These are phyloP conservation scores for Aspergillus sp. DNA, from an alignment of 2,329 filamentous ascomycete genomes.

Conservation along the genomic window DNA sequence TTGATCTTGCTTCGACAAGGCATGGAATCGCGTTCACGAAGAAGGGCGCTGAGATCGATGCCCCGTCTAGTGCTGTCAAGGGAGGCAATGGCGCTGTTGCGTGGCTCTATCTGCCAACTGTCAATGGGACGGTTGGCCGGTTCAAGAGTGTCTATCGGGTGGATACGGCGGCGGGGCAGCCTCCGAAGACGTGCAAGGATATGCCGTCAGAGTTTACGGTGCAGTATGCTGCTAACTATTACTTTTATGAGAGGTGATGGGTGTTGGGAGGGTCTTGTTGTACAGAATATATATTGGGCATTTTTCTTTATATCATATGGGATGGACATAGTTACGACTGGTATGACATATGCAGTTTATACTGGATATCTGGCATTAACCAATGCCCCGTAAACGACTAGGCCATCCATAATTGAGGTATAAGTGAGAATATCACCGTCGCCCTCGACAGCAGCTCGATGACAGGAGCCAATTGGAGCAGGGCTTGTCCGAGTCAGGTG, in stretches of 20 bases:
- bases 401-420: too few relatives aligned
- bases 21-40: slow-evolving; percentile 61
- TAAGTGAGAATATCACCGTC: neutral
- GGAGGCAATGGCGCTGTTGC: slow-evolving; percentile 69
- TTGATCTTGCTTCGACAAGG: slow-evolving; percentile 56
- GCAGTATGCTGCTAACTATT: slow-evolving; percentile 80
- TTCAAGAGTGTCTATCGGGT: slow-evolving; percentile 79
- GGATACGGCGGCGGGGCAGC: slow-evolving; percentile 75
- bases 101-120: slow-evolving; percentile 70
- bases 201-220: slow-evolving; percentile 66
- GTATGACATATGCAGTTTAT: neutral
- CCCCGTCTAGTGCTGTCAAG: slow-evolving; percentile 60
- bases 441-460: neutral
- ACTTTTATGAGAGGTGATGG: slow-evolving; percentile 50
- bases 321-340: neutral
- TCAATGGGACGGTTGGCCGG: slow-evolving; percentile 57
- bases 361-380: neutral
- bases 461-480: slow-evolving; percentile 15
- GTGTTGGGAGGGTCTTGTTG: neutral
- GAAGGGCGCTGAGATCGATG: slow-evolving; percentile 61
- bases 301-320: slow-evolving; percentile 3
- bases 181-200: slow-evolving; percentile 71
- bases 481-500: slow-evolving; percentile 31
- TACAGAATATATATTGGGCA: neutral
- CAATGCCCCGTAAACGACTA: too few relatives aligned